A percentile compares a stretch with the other conserved stretches of the same genome.
These are phyloP conservation scores for Trametes versicolor DNA, from an alignment of 1,284 basidiomycete genomes.

Conservation along the genomic window DNA sequence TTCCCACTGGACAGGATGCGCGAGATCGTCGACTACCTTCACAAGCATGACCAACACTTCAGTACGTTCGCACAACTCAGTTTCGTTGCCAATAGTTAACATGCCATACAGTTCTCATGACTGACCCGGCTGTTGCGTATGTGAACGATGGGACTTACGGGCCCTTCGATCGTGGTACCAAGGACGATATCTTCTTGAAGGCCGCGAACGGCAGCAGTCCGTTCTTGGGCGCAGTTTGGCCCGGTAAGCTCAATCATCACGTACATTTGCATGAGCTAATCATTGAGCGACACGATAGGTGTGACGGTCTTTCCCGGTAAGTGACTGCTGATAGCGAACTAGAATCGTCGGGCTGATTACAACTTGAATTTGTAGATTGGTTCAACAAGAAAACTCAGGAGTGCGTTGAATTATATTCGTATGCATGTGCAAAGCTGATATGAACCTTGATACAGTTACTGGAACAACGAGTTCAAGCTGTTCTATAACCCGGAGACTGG, in stretches of 20 bases:
- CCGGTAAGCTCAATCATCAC: conserved; percentile 51
- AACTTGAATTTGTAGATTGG: conserved; percentile 57
- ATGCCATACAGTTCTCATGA: conserved; percentile 66
- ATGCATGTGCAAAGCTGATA: not conserved
- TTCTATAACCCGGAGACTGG: conserved; percentile 69
- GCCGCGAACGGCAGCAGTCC: conserved; percentile 61
- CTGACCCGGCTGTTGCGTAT: conserved; percentile 75
- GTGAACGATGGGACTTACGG: conserved; percentile 59
- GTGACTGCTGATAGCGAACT: conserved; percentile 10
- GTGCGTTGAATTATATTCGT: conserved; percentile 44
- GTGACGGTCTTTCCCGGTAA: conserved; percentile 70
- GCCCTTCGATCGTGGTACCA: conserved; percentile 65
- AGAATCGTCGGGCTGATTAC: not conserved
- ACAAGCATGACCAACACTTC: conserved; percentile 66
- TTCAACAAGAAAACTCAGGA: conserved; percentile 63
- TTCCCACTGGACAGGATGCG: conserved; percentile 71
- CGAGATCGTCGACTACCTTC: conserved; percentile 70
- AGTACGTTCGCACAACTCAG: conserved; percentile 47
- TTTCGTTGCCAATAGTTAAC: conserved; percentile 1
- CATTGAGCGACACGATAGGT: conserved; percentile 42
- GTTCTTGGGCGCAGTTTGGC: conserved; percentile 74
- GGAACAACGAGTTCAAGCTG: conserved; percentile 66
- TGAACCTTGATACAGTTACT: conserved; percentile 53
- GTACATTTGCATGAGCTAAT: not conserved
- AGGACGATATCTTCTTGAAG: conserved; percentile 69